Conservation (phyloP, 345 rosid species). For the Firmiana major region DNA sequence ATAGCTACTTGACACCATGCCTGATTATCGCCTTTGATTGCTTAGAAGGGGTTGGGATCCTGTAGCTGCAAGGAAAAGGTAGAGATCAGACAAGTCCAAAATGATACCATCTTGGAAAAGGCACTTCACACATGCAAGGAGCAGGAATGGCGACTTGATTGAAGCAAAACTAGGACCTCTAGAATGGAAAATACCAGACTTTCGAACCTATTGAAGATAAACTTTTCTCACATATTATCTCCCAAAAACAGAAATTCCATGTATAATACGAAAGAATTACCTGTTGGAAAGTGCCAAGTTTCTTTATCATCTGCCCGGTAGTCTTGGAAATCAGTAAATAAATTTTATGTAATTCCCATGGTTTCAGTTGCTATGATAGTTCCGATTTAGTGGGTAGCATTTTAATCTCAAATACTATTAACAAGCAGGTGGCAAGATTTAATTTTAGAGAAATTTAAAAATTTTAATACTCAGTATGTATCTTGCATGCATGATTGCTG, state of each 20-base stretch:
- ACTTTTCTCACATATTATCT: neutral
- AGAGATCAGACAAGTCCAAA: neutral
- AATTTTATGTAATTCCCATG: neutral
- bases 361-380: neutral
- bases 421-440: neutral
- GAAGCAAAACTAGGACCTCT: neutral
- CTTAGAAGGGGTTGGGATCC: slow-evolving; percentile 33
- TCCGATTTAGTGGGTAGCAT: neutral
- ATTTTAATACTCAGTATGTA: neutral
- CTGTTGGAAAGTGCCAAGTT: neutral
- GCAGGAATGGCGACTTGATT: neutral
- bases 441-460: neutral
- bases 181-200: too few species aligned
- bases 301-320: neutral
- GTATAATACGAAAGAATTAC: neutral
- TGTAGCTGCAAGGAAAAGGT: slow-evolving; percentile 27
- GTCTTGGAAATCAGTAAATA: neutral
- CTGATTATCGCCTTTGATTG: slow-evolving; percentile 28
- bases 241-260: neutral
- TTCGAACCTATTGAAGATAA: neutral
- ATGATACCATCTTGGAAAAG: neutral
- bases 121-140: neutral
- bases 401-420: neutral
- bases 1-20: slow-evolving; percentile 10
- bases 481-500: neutral